These are phyloP conservation scores for Purshia tridentata DNA, from an alignment of 306 rosid species.

Conservation along the genomic window DNA sequence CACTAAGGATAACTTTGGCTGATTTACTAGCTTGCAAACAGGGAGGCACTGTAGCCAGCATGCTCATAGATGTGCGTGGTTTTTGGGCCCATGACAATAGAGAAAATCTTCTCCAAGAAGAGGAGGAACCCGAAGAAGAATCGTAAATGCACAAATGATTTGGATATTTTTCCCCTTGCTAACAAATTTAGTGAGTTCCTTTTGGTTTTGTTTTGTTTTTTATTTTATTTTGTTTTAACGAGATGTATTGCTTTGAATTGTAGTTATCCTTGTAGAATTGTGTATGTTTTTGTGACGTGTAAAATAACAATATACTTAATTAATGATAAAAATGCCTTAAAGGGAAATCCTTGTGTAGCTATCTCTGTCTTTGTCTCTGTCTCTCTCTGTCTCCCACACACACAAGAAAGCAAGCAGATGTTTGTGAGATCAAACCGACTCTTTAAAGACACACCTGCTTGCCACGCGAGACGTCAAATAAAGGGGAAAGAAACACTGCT, in stretches of 20 bases:
- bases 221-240: neutral
- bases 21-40: slow-evolving; percentile 92
- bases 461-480: too few species aligned
- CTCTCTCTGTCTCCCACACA: too few species aligned
- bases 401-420: too few species aligned
- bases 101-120: slow-evolving; percentile 99
- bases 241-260: slow-evolving; percentile 1
- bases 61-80: slow-evolving; percentile 97
- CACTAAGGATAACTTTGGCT: slow-evolving; percentile 64
- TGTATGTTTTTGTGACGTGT: neutral
- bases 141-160: slow-evolving; percentile 18
- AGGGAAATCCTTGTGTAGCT: too few species aligned
- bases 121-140: slow-evolving; percentile 98
- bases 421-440: too few species aligned
- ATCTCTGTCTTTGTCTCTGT: too few species aligned
- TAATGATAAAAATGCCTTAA: neutral
- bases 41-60: slow-evolving; percentile 99
- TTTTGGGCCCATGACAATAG: slow-evolving; percentile 99
- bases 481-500: too few species aligned
- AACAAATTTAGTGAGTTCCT: slow-evolving; percentile 29
- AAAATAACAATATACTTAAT: neutral
- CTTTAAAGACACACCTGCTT: too few species aligned
- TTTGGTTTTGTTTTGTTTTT: neutral
- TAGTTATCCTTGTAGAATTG: slow-evolving; percentile 10
- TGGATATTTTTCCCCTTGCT: slow-evolving; percentile 9